phyloP scores from a whole-genome alignment of 352 stramenopile species.

The Globisporangium iwayamae region DNA sequence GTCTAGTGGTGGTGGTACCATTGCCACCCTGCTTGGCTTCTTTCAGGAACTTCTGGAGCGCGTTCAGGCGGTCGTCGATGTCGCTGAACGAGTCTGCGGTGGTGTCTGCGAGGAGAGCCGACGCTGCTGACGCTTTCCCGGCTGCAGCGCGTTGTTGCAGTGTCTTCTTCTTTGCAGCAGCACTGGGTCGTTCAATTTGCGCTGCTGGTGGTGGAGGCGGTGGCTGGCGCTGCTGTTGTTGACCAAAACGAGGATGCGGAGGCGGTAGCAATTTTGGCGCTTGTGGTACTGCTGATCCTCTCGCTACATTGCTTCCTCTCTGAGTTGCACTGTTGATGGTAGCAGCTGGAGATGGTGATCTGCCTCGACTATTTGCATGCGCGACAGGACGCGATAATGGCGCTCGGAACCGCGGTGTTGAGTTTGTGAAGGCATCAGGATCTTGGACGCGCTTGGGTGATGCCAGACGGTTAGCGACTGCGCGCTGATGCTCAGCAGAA shows the following conservation, averaged over 20 bases:
- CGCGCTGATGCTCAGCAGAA: slow-evolving; percentile 51
- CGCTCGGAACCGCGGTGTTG: slow-evolving; percentile 24
- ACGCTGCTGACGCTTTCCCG: slow-evolving; percentile 7
- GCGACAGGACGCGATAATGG: slow-evolving; percentile 21
- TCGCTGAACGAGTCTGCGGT: slow-evolving; percentile 80
- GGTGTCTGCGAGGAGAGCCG: slow-evolving; percentile 48
- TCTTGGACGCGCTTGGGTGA: slow-evolving; percentile 42
- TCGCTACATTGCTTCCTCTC: neutral
- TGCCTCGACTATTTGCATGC: slow-evolving; percentile 20
- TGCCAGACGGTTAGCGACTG: slow-evolving; percentile 46
- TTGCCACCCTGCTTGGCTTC: slow-evolving; percentile 61
- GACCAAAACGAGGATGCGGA: slow-evolving; percentile 2
- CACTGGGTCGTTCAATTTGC: slow-evolving; percentile 6
- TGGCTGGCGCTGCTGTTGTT: neutral
- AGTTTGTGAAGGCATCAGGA: slow-evolving; percentile 2
- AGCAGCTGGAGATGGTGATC: slow-evolving; percentile 24
- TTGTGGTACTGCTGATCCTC: neutral
- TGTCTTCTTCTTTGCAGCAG: neutral
- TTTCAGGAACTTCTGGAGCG: slow-evolving; percentile 78
- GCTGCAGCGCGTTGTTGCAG: neutral
- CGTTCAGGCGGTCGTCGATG: slow-evolving; percentile 80
- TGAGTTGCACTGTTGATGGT: neutral
- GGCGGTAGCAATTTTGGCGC: neutral
- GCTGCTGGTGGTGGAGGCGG: neutral
- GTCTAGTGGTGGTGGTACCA: neutral